Percentiles rank a stretch among this genome's conserved stretches.
These are phyloP conservation scores for Claviceps arundinis DNA, from an alignment of 2,329 filamentous ascomycete genomes.

Conservation along the genomic window DNA sequence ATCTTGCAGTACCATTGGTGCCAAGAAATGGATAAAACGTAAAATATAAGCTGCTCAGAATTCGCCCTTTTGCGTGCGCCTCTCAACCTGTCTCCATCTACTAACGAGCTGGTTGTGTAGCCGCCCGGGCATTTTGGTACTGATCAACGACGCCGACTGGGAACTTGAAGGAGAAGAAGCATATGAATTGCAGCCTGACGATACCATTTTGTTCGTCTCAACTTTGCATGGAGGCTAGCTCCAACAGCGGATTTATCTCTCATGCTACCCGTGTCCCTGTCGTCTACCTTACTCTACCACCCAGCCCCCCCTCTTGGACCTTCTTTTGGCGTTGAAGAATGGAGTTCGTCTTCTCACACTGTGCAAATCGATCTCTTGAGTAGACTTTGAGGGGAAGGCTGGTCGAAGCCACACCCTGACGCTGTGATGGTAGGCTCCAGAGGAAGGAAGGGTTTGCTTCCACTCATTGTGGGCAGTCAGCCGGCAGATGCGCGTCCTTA, in stretches of 20 bases:
- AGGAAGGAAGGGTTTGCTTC: background rate
- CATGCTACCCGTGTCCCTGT: background rate
- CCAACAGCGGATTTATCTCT: conserved; percentile 1
- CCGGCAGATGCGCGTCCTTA: background rate
- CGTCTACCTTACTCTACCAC: background rate
- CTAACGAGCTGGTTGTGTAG: conserved; percentile 32
- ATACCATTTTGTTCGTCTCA: conserved; percentile 91
- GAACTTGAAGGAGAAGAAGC: conserved; percentile 89
- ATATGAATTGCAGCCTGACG: conserved; percentile 68
- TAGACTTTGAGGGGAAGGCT: background rate
- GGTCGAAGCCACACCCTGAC: background rate
- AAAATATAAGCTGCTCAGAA: background rate
- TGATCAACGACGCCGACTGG: conserved; percentile 98
- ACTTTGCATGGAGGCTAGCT: conserved; percentile 80
- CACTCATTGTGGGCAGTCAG: background rate
- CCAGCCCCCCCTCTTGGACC: background rate
- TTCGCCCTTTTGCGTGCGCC: background rate
- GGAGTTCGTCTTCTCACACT: background rate
- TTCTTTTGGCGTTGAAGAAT: background rate
- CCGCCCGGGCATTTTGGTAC: conserved; percentile 84
- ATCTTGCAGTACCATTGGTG: background rate
- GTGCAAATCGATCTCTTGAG: background rate
- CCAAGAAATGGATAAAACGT: background rate
- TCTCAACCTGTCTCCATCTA: conserved; percentile 1
- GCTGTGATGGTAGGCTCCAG: background rate